Evolutionary conservation across 2,329 filamentous ascomycete species (phyloP), one percentile per base, ranked within the genome.

Genomic region (Zalaria obscura): DNA sequence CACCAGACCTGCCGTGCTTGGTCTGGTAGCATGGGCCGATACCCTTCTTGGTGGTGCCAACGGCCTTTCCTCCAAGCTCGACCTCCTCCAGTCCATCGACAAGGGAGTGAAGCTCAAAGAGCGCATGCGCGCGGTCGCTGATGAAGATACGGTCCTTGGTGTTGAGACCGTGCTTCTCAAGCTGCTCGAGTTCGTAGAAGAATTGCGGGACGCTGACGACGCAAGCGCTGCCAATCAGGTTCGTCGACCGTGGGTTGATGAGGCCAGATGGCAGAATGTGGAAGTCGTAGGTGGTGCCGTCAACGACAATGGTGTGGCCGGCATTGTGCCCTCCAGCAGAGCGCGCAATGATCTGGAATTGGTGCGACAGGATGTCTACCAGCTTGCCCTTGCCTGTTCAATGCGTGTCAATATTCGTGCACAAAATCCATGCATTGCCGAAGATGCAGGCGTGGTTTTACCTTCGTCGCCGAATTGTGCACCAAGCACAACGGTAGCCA

Each of bases 171-270:
- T 81, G 74, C 41, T 66, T 67, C 51, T 80, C 70, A 26, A 81
- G 59, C 10, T 66, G 70, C 44, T 69, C 63, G 36, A 83, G 64
- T 58, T 83, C 78, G 50, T 72, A 70, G 68, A 81, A 80, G 65
- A 82, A 80, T 41, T 68, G 67, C 18, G 76, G 75, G 42, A 81
- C 69, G 59, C 84, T 74, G 49, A 84, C 76, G 45, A 83, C 80
- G 38, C 78, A 80, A 45, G 81, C 64, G 51, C 55, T 58, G 32
- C 68, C 83, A 56, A 88, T 80, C 43, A 88, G 66, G 64, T 87
- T 88, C 52, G 76, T 69, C 58, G 75, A 83, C 35, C 66, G 65
- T 5, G 80, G 78, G 56, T 81, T 83, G 49, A 88, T 69, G 46
- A 88, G 71, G 45, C 83, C 83, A 42, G 76, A 82, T 25, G 78